A percentile compares a stretch with the other conserved stretches of the same genome.
These are phyloP conservation scores for Skeletonema costatum DNA, from an alignment of 108 stramenopile species.

Conservation along the genomic window DNA sequence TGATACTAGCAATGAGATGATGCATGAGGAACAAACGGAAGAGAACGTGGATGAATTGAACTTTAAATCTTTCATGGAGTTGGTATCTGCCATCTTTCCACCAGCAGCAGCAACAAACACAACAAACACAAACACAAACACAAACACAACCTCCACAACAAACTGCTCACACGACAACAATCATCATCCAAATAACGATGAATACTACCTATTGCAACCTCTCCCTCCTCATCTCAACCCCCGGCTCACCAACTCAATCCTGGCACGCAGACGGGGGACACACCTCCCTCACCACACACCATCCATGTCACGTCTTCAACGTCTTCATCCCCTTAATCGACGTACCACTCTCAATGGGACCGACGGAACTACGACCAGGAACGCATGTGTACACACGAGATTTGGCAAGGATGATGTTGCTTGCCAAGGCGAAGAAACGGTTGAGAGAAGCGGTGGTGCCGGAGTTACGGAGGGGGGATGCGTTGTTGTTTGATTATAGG, in stretches of 20 bases:
- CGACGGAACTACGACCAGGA: conserved; percentile 76
- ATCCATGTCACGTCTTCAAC: conserved; percentile 66
- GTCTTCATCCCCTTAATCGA: conserved; percentile 72
- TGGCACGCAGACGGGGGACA: conserved; percentile 87
- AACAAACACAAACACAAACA: too few species aligned
- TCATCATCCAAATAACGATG: neutral
- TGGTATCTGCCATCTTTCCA: conserved; percentile 19
- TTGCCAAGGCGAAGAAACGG: conserved; percentile 55
- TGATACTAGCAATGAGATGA: neutral
- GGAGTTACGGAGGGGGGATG: conserved; percentile 52
- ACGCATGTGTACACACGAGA: conserved; percentile 71
- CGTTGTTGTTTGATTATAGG: conserved; percentile 77
- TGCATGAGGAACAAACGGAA: neutral
- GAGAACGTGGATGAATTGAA: neutral
- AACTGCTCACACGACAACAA: too few species aligned
- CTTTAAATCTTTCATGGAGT: conserved; percentile 15
- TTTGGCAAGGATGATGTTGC: conserved; percentile 64
- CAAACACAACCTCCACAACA: too few species aligned
- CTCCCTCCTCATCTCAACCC: conserved; percentile 31
- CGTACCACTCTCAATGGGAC: conserved; percentile 51
- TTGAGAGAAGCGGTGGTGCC: conserved; percentile 55
- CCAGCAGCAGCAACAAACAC: neutral
- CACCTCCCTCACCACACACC: conserved; percentile 44
- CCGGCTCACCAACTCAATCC: conserved; percentile 46
- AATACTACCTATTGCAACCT: conserved; percentile 18